phyloP scores from a whole-genome alignment of 1,284 basidiomycete species.

The Moesziomyces antarcticus region DNA sequence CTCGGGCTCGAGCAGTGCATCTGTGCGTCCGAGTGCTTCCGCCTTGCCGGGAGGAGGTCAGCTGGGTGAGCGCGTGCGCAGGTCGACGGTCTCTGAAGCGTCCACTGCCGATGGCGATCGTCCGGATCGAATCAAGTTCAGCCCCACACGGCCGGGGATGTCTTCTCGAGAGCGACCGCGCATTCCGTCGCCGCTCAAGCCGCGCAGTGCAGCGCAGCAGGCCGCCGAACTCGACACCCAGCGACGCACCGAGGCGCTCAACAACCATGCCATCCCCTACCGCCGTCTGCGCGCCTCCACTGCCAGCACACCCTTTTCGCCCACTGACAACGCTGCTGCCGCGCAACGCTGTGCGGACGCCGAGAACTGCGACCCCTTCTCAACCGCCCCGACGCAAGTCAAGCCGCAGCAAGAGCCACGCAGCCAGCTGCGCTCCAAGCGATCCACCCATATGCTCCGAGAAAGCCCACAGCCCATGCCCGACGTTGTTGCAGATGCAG shows the following conservation, averaged over 20 bases:
- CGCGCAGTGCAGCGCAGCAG: conserved; percentile 20
- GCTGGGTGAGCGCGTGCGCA: conserved; percentile 11
- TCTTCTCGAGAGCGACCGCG: conserved; percentile 40
- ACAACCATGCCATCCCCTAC: conserved; percentile 17
- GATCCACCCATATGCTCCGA: background rate
- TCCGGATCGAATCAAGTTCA: conserved; percentile 5
- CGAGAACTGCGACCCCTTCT: conserved; percentile 33
- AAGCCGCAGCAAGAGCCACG: background rate
- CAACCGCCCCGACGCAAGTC: background rate
- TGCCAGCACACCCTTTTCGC: conserved; percentile 18
- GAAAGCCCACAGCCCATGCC: background rate
- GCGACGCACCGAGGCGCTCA: conserved; percentile 6
- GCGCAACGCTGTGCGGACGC: conserved; percentile 1
- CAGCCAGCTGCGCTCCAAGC: background rate
- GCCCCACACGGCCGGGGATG: conserved; percentile 29
- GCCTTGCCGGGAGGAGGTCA: too few relatives aligned
- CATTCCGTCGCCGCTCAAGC: conserved; percentile 42
- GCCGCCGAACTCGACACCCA: conserved; percentile 10
- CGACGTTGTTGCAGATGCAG: background rate
- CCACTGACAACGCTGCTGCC: background rate
- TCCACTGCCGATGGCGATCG: background rate
- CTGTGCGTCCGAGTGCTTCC: too few relatives aligned
- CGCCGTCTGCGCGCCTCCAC: conserved; percentile 18
- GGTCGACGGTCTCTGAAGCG: conserved; percentile 29
- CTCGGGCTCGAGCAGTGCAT: conserved; percentile 1